Base-by-base conservation (phyloP, 2,329 filamentous ascomycete genomes). In the Neofusicoccum parvum region DNA sequence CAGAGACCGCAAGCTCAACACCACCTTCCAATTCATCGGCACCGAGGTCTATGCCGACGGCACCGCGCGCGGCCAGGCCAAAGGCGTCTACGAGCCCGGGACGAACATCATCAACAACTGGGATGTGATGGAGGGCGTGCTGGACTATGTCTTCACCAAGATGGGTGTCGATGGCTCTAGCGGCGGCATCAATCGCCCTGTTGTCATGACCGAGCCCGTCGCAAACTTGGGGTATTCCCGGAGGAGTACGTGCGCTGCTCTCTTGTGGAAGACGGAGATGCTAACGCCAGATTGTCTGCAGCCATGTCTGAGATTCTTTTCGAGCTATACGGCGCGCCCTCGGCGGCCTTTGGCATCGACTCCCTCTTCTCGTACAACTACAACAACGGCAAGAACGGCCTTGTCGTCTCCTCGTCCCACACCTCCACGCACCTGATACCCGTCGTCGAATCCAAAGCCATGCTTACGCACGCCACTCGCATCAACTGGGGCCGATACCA, bases 221-320 rank as follows among this genome's bases (percentile, higher is more conserved):
- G 95, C 94, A 34, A 98, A 98, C 77, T 78, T 97, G 67, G 88
- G 87, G 12, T 99, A 99, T 75, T 90, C 93, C 53, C 85, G 94
- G 70, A 94, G 92, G 81, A 94, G 92, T 96, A 80, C 69, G 89
- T 82, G 37, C 23, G 37, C 23, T 37, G 23, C 45, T 20, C 50
- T 45, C 23, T 15, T n/a, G 7, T 27, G 23, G 15, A 23, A 2
- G 11, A 11, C 14, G 17, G 5, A 43, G 46, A 34, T 56, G 62
- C 70, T 79, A 69, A 80, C 74, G 32, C 65, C 62, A 53, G 20
- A 15, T 17, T 46, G 20, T n/a, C 20, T n/a, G 62, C 70, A 96
- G 92, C 92, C 71, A 98, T 98, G 94, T 96, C 92, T 49, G 95
- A 99, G 75, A 94, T 98, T 64, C 83, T 99, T 11, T 99, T 98